A percentile compares a stretch with the other conserved stretches of the same genome.
Conservation (phyloP, 192 early-diverging fungal genomes). For the Linnemannia zychae region DNA sequence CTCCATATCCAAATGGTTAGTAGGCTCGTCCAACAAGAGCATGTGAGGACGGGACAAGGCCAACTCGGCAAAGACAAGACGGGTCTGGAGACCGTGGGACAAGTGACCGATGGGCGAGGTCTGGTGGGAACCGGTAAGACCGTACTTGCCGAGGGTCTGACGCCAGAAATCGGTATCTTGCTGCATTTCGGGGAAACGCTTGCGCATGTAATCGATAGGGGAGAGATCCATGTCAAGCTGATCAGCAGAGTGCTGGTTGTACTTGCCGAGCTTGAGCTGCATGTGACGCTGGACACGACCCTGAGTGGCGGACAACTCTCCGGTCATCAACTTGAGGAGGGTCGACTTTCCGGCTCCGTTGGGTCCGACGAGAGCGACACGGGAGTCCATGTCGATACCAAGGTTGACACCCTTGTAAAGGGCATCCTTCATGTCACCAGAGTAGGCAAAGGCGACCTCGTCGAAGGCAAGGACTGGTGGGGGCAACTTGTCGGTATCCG, state of each 20-base stretch:
- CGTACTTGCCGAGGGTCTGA: constrained; percentile 91
- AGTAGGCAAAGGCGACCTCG: constrained; percentile 94
- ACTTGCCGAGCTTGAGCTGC: constrained; percentile 94
- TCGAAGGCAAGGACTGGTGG: constrained; percentile 96
- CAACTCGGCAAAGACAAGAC: constrained; percentile 97
- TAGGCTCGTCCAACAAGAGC: constrained; percentile 98
- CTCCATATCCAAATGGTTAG: constrained; percentile 95
- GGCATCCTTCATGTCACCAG: constrained; percentile 82
- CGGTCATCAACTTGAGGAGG: constrained; percentile 96
- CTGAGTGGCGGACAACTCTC: constrained; percentile 84
- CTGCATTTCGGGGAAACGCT: constrained; percentile 83
- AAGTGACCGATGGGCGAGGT: constrained; percentile 90
- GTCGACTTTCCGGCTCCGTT: constrained; percentile 98
- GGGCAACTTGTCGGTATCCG: constrained; percentile 87
- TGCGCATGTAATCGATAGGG: constrained; percentile 94
- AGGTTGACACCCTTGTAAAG: constrained; percentile 94
- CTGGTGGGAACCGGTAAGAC: constrained; percentile 94
- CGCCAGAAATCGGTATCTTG: constrained; percentile 94
- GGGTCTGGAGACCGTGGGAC: constrained; percentile 95
- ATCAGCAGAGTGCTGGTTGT: constrained; percentile 98
- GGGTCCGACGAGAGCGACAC: constrained; percentile 97
- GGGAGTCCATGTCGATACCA: constrained; percentile 98
- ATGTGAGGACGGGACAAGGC: constrained; percentile 92
- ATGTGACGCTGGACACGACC: constrained; percentile 93
- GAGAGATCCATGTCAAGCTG: constrained; percentile 90